phyloP scores from a whole-genome alignment of 2,329 filamentous ascomycete genomes.

The Apiospora sp. region DNA sequence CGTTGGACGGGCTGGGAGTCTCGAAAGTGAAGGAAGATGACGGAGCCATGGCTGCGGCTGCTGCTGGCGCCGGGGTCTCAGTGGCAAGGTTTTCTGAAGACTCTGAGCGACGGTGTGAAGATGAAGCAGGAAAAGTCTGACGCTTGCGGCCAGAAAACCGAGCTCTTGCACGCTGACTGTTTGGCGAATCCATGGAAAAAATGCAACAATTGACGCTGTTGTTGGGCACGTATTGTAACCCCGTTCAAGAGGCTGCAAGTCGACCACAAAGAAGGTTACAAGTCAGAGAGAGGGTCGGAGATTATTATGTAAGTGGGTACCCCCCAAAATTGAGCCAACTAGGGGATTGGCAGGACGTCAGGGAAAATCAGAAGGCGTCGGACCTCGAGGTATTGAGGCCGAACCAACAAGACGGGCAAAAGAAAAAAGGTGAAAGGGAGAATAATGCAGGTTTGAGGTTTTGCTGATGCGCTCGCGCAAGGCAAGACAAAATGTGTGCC shows the following conservation, averaged over 20 bases:
- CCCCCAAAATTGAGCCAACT: slow-evolving; percentile 24
- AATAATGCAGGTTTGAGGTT: background rate
- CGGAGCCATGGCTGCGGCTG: slow-evolving; percentile 31
- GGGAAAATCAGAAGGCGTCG: slow-evolving; percentile 1
- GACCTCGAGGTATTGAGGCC: background rate
- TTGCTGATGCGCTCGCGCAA: slow-evolving; percentile 3
- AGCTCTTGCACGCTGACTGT: slow-evolving; percentile 37
- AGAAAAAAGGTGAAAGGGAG: background rate
- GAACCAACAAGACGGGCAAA: background rate
- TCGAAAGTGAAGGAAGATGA: slow-evolving; percentile 39
- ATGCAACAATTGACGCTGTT: slow-evolving; percentile 22
- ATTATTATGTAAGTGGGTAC: slow-evolving; percentile 29
- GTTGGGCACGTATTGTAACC: slow-evolving; percentile 21
- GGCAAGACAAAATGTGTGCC: background rate
- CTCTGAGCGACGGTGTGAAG: slow-evolving; percentile 34
- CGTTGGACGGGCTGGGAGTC: slow-evolving; percentile 41
- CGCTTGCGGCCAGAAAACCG: slow-evolving; percentile 38
- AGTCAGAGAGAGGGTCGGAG: slow-evolving; percentile 26
- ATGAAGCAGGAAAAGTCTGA: slow-evolving; percentile 34
- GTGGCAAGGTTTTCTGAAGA: slow-evolving; percentile 29
- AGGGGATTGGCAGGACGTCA: slow-evolving; percentile 18
- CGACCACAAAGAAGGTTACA: slow-evolving; percentile 21
- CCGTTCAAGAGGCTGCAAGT: slow-evolving; percentile 22
- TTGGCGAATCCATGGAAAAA: slow-evolving; percentile 40
- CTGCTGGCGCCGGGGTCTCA: slow-evolving; percentile 33